Evolutionary conservation across 768 basidiomycete genomes (phyloP).

Genomic region (Amanita fuliginea): DNA sequence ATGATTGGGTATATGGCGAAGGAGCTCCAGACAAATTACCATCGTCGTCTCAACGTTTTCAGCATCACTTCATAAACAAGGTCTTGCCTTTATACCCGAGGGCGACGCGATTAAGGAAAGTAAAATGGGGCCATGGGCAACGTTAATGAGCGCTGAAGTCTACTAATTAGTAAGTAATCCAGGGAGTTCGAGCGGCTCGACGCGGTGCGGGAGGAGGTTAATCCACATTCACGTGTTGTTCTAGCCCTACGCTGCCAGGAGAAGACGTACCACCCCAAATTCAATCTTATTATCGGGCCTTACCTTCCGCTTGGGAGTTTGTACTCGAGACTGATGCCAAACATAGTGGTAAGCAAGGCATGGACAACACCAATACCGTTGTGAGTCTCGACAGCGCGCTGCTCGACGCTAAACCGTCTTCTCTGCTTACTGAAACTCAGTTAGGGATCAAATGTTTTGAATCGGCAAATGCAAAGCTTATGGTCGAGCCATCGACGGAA

Average conservation of each 20-base stretch:
- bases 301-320: neutral
- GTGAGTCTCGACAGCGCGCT: constrained; percentile 13
- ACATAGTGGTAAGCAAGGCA: constrained; percentile 3
- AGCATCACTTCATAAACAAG: neutral
- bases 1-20: neutral
- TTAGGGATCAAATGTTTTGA: constrained; percentile 65
- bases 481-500: constrained; percentile 60
- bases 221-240: neutral
- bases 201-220: neutral
- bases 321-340: neutral
- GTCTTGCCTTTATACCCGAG: neutral
- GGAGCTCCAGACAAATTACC: neutral
- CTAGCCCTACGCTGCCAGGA: too few species aligned
- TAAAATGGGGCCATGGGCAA: neutral
- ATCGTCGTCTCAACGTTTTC: neutral
- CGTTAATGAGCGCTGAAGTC: too few species aligned
- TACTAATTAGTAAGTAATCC: too few species aligned
- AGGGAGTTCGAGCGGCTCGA: neutral
- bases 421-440: constrained; percentile 31
- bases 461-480: constrained; percentile 69
- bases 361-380: constrained; percentile 17
- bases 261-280: too few species aligned
- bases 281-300: too few species aligned
- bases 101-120: neutral
- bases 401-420: neutral